Base-by-base conservation (phyloP, 2,329 filamentous ascomycete species). In the Penicillium sp. region DNA sequence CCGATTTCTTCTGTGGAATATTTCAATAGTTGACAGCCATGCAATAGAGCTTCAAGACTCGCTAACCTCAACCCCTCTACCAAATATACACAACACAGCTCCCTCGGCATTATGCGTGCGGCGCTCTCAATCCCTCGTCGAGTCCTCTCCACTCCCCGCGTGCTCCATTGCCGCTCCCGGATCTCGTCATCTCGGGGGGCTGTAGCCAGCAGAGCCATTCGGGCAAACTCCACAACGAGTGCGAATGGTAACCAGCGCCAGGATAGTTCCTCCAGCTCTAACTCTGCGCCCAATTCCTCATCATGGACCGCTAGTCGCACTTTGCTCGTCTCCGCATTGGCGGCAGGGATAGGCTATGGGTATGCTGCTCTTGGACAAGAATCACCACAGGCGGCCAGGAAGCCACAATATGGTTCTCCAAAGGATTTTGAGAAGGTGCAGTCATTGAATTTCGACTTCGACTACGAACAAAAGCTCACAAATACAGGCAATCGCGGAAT, bases 401-500 rank as follows among this genome's bases (percentile, higher is more conserved):
- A 69, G 15, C 73, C 75, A 31, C 69, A 69, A 45, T 80, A 80
- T 68, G 78, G 76, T 8, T 73, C 74, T 11, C 55, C 66, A 35
- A 69, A 71, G 42, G 73, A 79, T 28, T 74, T 79, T 54, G 72
- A 76, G 58, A 78, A 76, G 71, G 78, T 77, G 63, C 5, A 31
- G 14, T 15, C 22, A 38, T 20, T 22, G 43, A 17, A n/a, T 5
- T 8, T 14, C 51, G 6, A 55, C 34, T n/a, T 2, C 11, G 5
- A 7, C 15, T 45, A 12, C 0, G 57, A 22, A 57, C 28, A n/a
- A 28, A 50, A 28, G 34, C 41, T 62, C n/a, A 62, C 25, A 50
- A 49, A 52, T 15, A 10, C 57, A 86, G 82, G 85, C 85, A 5
- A 84, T 88, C 60, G 68, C 73, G 0, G 85, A 88, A 68, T 75